Evolutionary conservation across 305 asterid species (phyloP).

Genomic region (Fraxinus platypoda): DNA sequence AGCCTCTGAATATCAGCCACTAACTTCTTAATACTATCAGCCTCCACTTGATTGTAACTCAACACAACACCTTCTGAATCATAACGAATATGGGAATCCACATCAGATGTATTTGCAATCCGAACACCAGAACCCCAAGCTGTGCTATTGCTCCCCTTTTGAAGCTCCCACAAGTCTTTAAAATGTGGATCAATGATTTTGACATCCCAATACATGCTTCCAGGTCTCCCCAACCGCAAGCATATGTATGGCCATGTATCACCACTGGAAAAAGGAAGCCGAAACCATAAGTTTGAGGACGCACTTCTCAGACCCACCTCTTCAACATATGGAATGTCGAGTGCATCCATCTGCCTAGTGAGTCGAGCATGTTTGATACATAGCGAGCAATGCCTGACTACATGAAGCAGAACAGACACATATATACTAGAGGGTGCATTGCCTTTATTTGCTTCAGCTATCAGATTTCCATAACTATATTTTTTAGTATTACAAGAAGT

Average conservation of each 20-base stretch:
- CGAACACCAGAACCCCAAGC: conserved; percentile 96
- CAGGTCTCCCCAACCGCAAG: conserved; percentile 95
- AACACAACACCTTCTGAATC: conserved; percentile 94
- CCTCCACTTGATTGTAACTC: conserved; percentile 89
- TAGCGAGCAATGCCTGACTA: conserved; percentile 88
- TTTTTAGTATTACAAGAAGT: conserved; percentile 49
- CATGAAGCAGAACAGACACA: conserved; percentile 79
- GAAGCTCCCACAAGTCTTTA: conserved; percentile 95
- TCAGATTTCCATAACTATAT: conserved; percentile 62
- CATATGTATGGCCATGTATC: conserved; percentile 85
- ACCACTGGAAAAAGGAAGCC: conserved; percentile 82
- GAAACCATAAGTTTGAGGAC: conserved; percentile 93
- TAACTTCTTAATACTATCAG: conserved; percentile 80
- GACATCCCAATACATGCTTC: conserved; percentile 99
- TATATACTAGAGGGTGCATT: conserved; percentile 76
- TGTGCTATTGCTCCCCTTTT: conserved; percentile 71
- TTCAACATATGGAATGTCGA: conserved; percentile 90
- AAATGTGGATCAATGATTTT: conserved; percentile 85
- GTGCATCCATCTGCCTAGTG: conserved; percentile 96
- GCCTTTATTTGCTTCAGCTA: conserved; percentile 91
- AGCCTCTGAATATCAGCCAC: conserved; percentile 94
- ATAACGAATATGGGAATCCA: conserved; percentile 90
- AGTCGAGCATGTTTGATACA: conserved; percentile 95
- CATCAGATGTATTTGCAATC: conserved; percentile 95
- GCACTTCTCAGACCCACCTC: conserved; percentile 91